Conservation (phyloP, 2,329 filamentous ascomycete species). For the Ceratocystiopsis brevicomis region DNA sequence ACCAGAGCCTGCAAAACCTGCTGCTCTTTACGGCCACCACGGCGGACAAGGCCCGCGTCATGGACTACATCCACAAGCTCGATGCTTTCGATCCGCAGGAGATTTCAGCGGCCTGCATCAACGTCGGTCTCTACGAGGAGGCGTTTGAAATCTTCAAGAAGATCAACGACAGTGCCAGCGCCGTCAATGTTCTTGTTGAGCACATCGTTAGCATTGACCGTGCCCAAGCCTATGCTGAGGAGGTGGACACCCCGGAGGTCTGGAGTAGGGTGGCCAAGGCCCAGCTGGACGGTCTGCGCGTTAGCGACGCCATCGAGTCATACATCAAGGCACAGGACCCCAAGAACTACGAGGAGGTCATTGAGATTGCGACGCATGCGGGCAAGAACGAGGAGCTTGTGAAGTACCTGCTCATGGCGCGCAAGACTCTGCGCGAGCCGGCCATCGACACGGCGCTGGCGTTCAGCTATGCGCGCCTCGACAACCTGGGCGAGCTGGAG, state of each 20-base stretch:
- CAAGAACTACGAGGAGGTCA: conserved; percentile 85
- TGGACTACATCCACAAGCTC: conserved; percentile 89
- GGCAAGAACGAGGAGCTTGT: conserved; percentile 96
- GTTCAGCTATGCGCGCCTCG: conserved; percentile 80
- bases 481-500: conserved; percentile 82
- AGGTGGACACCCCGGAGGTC: conserved; percentile 81
- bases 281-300: conserved; percentile 84
- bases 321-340: conserved; percentile 93
- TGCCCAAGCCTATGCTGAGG: conserved; percentile 86
- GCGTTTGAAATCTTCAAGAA: conserved; percentile 99
- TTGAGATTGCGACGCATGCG: conserved; percentile 84
- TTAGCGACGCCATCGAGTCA: conserved; percentile 83
- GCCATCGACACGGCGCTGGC: conserved; percentile 85
- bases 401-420: conserved; percentile 91
- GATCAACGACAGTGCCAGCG: conserved; percentile 70
- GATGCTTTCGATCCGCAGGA: conserved; percentile 81
- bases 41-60: conserved; percentile 83
- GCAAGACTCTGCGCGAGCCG: conserved; percentile 88
- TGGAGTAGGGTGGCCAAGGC: conserved; percentile 98
- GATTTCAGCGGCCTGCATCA: conserved; percentile 81
- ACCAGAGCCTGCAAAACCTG: conserved; percentile 87
- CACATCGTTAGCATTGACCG: conserved; percentile 96
- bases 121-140: conserved; percentile 88
- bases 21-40: conserved; percentile 93
- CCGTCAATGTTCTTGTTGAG: conserved; percentile 83